These are phyloP conservation scores for Lobosporangium transversale DNA, from an alignment of 192 early-diverging fungal genomes.

Conservation along the genomic window DNA sequence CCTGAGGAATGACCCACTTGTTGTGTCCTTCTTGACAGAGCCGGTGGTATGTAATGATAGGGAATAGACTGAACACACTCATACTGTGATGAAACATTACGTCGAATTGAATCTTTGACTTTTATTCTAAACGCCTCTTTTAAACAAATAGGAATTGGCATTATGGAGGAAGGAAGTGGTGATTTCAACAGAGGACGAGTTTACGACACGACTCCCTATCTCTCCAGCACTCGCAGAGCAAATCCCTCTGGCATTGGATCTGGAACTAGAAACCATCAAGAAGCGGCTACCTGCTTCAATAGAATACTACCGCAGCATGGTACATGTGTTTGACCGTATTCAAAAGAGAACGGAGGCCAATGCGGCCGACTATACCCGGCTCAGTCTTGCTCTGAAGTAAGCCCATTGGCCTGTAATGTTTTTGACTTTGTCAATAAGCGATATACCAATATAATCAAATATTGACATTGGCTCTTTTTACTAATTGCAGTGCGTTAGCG, in stretches of 20 bases:
- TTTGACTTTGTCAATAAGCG: too few species aligned
- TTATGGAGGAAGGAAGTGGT: constrained; percentile 66
- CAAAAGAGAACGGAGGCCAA: constrained; percentile 70
- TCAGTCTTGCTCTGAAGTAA: constrained; percentile 66
- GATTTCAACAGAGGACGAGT: constrained; percentile 66
- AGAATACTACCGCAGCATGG: constrained; percentile 69
- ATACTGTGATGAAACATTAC: too few species aligned
- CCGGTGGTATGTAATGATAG: constrained; percentile 64
- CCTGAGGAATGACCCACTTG: constrained; percentile 67
- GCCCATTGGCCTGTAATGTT: too few species aligned
- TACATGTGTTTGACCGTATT: constrained; percentile 68
- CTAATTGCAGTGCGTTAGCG: constrained; percentile 55
- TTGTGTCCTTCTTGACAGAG: constrained; percentile 74
- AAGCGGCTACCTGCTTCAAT: constrained; percentile 60
- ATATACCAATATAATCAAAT: too few species aligned
- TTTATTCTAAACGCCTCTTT: neutral
- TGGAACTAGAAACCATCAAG: constrained; percentile 58
- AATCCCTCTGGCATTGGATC: constrained; percentile 65
- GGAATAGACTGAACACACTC: too few species aligned
- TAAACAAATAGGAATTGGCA: constrained; percentile 62
- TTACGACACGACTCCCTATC: constrained; percentile 44
- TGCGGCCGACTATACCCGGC: constrained; percentile 68
- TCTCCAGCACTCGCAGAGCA: constrained; percentile 47
- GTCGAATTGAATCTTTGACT: too few species aligned
- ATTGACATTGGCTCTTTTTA: neutral